These are phyloP conservation scores for Chlamydomonas incerta DNA, from an alignment of 139 green algal species.

Conservation along the genomic window DNA sequence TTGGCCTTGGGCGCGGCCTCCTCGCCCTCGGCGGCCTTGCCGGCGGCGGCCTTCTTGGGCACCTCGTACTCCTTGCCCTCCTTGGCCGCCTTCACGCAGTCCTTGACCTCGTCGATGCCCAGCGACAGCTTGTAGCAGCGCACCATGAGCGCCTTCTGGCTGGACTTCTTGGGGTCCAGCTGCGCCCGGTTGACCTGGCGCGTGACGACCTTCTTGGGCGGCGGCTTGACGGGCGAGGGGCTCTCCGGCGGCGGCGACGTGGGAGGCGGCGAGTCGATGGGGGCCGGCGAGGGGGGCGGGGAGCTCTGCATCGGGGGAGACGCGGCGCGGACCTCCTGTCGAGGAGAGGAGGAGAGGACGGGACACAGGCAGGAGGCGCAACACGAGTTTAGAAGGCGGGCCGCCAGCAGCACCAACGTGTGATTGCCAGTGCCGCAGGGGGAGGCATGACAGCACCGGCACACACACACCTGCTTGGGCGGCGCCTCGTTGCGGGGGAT, in stretches of 20 bases:
- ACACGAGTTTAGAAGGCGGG: too few species aligned
- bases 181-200: too few species aligned
- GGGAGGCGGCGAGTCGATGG: neutral
- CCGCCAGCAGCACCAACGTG: too few species aligned
- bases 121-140: conserved; percentile 45
- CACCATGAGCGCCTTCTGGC: conserved; percentile 35
- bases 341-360: too few species aligned
- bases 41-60: neutral
- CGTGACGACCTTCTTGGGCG: neutral
- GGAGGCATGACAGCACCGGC: too few species aligned
- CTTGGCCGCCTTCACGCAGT: conserved; percentile 16
- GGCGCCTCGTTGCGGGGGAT: conserved; percentile 19
- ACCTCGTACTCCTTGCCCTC: neutral
- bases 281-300: neutral
- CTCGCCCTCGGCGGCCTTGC: neutral
- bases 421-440: too few species aligned
- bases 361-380: too few species aligned
- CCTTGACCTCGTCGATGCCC: conserved; percentile 32
- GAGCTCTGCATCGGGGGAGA: neutral
- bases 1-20: neutral
- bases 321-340: too few species aligned
- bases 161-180: neutral
- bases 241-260: neutral
- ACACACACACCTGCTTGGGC: neutral
- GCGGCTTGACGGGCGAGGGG: neutral